phyloP scores from a whole-genome alignment of 2,329 filamentous ascomycete species.

The Stagonosporopsis chrysanthemi region DNA sequence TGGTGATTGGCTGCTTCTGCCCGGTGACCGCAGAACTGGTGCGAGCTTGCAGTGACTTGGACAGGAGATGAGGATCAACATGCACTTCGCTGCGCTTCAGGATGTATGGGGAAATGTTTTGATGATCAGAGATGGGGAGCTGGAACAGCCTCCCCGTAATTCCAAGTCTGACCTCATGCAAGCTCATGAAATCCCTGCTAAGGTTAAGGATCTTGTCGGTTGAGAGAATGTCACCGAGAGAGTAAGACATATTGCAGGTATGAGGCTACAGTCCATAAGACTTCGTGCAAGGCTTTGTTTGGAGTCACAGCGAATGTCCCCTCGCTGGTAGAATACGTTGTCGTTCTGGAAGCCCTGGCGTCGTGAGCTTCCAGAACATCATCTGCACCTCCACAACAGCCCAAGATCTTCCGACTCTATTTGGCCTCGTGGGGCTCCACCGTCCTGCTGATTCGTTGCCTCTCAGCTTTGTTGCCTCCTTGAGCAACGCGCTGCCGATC shows the following conservation, averaged over 20 bases:
- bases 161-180: constrained; percentile 4
- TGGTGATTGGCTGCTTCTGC: background rate
- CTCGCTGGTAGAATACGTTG: background rate
- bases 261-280: background rate
- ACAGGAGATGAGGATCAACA: constrained; percentile 21
- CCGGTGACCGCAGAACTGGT: constrained; percentile 10
- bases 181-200: constrained; percentile 2
- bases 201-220: background rate
- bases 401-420: constrained; percentile 8
- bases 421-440: constrained; percentile 9
- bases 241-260: background rate
- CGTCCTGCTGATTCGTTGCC: constrained; percentile 2
- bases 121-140: constrained; percentile 7
- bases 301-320: constrained; percentile 1
- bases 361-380: constrained; percentile 8
- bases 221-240: background rate
- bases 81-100: constrained; percentile 9
- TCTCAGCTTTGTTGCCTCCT: constrained; percentile 21
- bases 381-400: background rate
- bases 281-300: background rate
- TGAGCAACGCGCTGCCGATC: constrained; percentile 32
- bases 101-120: background rate
- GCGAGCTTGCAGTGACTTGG: constrained; percentile 8
- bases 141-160: constrained; percentile 2
- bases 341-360: constrained; percentile 9